These are phyloP conservation scores for Alternaria rosae DNA, from an alignment of 2,329 filamentous ascomycete species.

Conservation along the genomic window DNA sequence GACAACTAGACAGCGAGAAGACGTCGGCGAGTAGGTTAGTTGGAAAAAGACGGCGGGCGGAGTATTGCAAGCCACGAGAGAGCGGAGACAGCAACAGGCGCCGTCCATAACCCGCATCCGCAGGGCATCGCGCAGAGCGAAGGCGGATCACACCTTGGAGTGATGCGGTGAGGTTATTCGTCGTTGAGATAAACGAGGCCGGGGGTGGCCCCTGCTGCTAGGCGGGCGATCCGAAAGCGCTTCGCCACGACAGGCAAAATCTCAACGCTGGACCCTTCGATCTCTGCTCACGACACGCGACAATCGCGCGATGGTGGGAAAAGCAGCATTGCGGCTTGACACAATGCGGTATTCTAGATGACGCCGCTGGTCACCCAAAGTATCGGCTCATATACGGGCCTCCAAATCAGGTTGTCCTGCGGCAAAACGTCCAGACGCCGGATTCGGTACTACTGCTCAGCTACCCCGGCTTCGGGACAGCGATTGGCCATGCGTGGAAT, in stretches of 20 bases:
- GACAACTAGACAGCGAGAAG: conserved; percentile 2
- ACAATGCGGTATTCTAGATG: conserved; percentile 15
- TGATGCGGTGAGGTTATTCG: conserved; percentile 32
- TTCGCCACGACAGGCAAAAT: conserved; percentile 27
- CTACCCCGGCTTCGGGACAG: conserved; percentile 28
- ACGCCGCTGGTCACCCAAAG: conserved; percentile 22
- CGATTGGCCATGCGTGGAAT: conserved; percentile 35
- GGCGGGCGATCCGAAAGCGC: conserved; percentile 23
- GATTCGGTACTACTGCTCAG: conserved; percentile 18
- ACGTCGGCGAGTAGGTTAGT: conserved; percentile 2
- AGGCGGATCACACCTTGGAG: conserved; percentile 22
- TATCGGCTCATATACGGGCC: conserved; percentile 34
- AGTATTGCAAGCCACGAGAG: conserved; percentile 22
- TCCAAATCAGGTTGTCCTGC: conserved; percentile 37
- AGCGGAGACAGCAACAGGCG: conserved; percentile 18
- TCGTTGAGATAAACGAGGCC: conserved; percentile 18
- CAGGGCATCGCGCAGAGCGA: conserved; percentile 15
- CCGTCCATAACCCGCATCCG: conserved; percentile 22
- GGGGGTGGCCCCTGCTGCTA: conserved; percentile 20
- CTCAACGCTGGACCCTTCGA: conserved; percentile 12
- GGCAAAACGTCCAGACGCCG: conserved; percentile 28
- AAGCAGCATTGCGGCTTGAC: conserved; percentile 2
- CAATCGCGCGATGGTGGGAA: conserved; percentile 22
- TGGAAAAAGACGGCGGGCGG: conserved; percentile 10
- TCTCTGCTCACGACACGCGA: conserved; percentile 27